Base-by-base conservation (phyloP, 805 yeast species). In the Priceomyces carsonii region DNA sequence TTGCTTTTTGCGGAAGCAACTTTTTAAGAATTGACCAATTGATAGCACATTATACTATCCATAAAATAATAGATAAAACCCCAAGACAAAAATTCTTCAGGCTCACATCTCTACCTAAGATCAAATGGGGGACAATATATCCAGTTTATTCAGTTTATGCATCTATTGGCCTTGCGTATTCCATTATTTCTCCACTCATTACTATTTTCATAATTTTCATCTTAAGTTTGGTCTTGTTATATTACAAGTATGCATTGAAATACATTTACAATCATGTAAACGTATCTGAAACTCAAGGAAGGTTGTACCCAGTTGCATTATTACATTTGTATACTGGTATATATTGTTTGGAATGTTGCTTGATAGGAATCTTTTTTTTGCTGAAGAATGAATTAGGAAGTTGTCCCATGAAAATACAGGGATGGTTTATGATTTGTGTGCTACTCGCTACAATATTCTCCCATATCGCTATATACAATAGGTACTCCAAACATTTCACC, bases 241-340 rank as follows among this genome's bases (percentile, higher is more conserved):
- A 91, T 5, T 84, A 77, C 67, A 86, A 85, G 56, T 85, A 85
- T 53, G 75, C 82, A 1, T 62, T 81, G 38, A 73, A 75, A 42
- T 79, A 75, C 46, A 75, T 81, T 31, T 81, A 73, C 53, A 69
- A 73, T 43, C 63, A 58, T 24, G 59, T 54, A 9, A 77, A 79
- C 40, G 62, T 61, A 14, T 73, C 84, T 2, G 91, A 84, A 48
- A 79, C 87, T 0, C 61, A 68, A 48, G 96, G 96, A 0, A 69
- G 66, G 39, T 65, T 84, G 29, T 89, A 85, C 55, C 85, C 93
- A 1, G 66, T 68, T 2, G 95, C 95, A 0, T 58, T 89, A 13
- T 70, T 83, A 38, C 95, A 87, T 38, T 57, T 89, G 28, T 87
- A 84, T 50, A 69, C 85, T 0, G 97, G 97, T 0, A 61, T 89